A percentile compares a stretch with the other conserved stretches of the same genome.
phyloP scores from a whole-genome alignment of 2,329 filamentous ascomycete species.

The Cytospora piceicola region DNA sequence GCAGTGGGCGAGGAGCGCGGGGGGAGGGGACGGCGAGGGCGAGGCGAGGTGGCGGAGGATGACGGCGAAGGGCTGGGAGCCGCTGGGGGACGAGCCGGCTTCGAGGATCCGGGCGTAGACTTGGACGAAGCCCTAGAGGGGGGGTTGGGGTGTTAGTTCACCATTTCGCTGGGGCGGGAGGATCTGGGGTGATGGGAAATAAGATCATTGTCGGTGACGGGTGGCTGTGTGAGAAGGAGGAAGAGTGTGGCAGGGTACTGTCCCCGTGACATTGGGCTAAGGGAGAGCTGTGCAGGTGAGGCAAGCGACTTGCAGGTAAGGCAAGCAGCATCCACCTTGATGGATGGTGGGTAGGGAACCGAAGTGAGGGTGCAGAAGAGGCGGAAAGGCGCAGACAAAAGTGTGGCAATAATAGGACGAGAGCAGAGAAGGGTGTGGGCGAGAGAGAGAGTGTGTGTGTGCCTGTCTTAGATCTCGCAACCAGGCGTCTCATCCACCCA shows the following conservation, averaged over 20 bases:
- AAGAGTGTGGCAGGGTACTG: background rate
- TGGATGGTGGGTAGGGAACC: background rate
- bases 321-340: background rate
- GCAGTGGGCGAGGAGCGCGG: conserved; percentile 70
- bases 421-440: background rate
- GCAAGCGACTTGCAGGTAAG: background rate
- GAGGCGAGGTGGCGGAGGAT: conserved; percentile 60
- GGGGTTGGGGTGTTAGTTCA: background rate
- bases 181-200: background rate
- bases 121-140: conserved; percentile 60
- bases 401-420: background rate
- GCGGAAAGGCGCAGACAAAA: background rate
- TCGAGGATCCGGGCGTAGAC: conserved; percentile 67
- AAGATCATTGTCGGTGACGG: background rate
- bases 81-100: conserved; percentile 47
- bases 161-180: background rate
- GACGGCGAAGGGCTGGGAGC: conserved; percentile 58
- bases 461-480: conserved; percentile 3
- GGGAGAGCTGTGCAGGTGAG: background rate
- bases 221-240: background rate
- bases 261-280: background rate
- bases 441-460: background rate
- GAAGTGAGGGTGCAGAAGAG: background rate
- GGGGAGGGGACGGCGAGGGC: conserved; percentile 35
- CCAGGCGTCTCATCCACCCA: background rate